These are phyloP conservation scores for Mycena latifolia DNA, from an alignment of 768 basidiomycete genomes.

Conservation along the genomic window DNA sequence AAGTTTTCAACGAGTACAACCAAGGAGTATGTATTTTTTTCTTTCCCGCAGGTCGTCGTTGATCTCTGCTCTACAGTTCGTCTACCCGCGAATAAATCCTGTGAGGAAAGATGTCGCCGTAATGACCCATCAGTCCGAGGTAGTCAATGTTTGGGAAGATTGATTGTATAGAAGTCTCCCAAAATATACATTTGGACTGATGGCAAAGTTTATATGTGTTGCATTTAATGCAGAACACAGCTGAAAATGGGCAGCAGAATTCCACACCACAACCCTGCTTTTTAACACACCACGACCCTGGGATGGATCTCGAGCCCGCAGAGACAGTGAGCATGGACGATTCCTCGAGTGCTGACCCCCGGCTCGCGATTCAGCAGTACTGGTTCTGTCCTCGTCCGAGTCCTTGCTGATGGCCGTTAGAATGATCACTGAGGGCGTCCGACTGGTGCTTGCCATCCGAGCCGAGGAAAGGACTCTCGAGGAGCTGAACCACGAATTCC, in stretches of 20 bases:
- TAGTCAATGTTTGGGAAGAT: slow-evolving; percentile 37
- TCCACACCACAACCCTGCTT: not conserved
- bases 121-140: slow-evolving; percentile 89
- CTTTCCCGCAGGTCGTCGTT: slow-evolving; percentile 2
- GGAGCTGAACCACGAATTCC: not conserved
- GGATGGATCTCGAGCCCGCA: not conserved
- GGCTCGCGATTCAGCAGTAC: slow-evolving; percentile 15
- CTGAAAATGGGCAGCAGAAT: too few species aligned
- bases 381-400: not conserved
- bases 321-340: too few species aligned
- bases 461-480: slow-evolving; percentile 8
- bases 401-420: not conserved
- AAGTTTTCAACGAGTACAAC: slow-evolving; percentile 90
- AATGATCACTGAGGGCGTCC: slow-evolving; percentile 17
- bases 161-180: slow-evolving; percentile 10
- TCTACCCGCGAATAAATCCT: slow-evolving; percentile 84
- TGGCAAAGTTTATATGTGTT: slow-evolving; percentile 5
- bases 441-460: slow-evolving; percentile 11
- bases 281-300: not conserved
- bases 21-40: slow-evolving; percentile 65
- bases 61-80: slow-evolving; percentile 65
- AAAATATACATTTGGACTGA: slow-evolving; percentile 14
- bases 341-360: not conserved
- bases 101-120: slow-evolving; percentile 83
- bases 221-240: too few species aligned